These are phyloP conservation scores for Emergomyces pasteurianus DNA, from an alignment of 2,329 filamentous ascomycete genomes.

Conservation along the genomic window DNA sequence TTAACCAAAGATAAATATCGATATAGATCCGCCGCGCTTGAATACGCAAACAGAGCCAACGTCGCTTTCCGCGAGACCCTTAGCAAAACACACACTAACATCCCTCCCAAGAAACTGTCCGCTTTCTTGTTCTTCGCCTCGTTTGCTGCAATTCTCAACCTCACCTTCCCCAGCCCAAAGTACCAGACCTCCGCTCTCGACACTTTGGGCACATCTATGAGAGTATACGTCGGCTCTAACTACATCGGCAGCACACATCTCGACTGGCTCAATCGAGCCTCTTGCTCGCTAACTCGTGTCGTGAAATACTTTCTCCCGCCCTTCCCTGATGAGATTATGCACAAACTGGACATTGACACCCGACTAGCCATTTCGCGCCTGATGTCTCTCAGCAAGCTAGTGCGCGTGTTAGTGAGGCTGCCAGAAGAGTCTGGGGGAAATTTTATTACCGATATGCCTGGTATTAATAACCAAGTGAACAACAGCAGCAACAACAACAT, in stretches of 20 bases:
- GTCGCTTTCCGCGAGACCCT: neutral
- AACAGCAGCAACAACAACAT: neutral
- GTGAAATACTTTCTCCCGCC: neutral
- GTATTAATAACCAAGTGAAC: neutral
- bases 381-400: neutral
- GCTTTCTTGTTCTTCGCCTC: neutral
- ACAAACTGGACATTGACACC: neutral
- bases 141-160: neutral
- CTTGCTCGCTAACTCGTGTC: neutral
- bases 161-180: neutral
- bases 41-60: neutral
- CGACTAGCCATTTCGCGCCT: neutral
- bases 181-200: neutral
- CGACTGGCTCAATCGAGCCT: neutral
- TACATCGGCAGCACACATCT: neutral
- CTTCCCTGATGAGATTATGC: neutral
- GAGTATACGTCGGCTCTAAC: neutral
- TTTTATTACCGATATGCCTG: neutral
- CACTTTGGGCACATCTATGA: neutral
- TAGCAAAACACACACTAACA: neutral
- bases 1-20: neutral
- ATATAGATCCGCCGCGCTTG: neutral
- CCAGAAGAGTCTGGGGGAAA: neutral
- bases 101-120: neutral
- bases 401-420: neutral